Conservation (phyloP, 2,329 filamentous ascomycete genomes). For the Aureobasidium melanogenum region DNA sequence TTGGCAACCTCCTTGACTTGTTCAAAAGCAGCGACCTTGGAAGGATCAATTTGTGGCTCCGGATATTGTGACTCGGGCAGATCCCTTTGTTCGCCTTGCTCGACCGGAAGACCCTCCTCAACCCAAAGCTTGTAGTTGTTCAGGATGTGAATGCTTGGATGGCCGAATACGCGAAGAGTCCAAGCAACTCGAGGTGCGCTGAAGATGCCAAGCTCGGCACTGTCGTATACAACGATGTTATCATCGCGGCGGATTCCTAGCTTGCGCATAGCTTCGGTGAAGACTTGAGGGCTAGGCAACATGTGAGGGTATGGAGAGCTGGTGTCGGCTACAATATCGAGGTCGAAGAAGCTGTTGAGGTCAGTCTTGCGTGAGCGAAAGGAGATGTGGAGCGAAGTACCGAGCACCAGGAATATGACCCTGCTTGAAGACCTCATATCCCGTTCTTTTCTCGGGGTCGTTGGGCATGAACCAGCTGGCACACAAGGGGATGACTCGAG, state of each 20-base stretch:
- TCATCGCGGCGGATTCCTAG: conserved; percentile 83
- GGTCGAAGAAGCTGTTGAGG: conserved; percentile 67
- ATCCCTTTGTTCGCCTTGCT: conserved; percentile 60
- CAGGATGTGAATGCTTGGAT: conserved; percentile 76
- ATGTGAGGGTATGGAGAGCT: conserved; percentile 91
- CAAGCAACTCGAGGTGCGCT: conserved; percentile 88
- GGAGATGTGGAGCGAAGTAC: not conserved
- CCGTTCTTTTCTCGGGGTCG: conserved; percentile 63
- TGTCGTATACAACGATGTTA: conserved; percentile 88
- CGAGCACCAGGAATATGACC: conserved; percentile 80
- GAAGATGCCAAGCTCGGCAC: conserved; percentile 84
- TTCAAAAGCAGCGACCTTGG: conserved; percentile 70
- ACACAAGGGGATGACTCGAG: conserved; percentile 80
- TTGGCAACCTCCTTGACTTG: conserved; percentile 69
- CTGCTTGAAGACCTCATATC: conserved; percentile 70
- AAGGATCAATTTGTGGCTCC: conserved; percentile 37
- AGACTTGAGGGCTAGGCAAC: conserved; percentile 73
- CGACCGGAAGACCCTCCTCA: conserved; percentile 69
- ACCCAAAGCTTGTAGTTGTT: conserved; percentile 98
- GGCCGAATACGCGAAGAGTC: conserved; percentile 86
- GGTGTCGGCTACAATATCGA: conserved; percentile 84
- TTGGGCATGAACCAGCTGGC: conserved; percentile 96
- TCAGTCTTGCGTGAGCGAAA: not conserved
- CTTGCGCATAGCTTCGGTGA: conserved; percentile 79
- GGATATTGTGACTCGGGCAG: conserved; percentile 35